Evolutionary conservation across 2,329 filamentous ascomycete species (phyloP).

Genomic region (Sarocladiaceae sp.): DNA sequence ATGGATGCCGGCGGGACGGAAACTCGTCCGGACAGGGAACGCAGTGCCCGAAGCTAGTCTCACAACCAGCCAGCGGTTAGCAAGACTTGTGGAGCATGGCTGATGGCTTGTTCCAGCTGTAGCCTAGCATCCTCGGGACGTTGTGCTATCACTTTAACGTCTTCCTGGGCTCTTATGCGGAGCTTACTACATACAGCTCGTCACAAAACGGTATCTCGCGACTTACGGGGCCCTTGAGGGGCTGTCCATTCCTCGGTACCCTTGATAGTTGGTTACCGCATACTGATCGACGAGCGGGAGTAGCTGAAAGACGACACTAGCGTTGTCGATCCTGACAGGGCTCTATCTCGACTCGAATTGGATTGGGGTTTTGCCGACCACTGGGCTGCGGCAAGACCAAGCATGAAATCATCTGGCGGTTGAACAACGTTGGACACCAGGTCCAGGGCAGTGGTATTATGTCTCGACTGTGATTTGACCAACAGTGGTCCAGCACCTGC

Average conservation of each 20-base stretch:
- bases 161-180: no score
- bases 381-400: not conserved
- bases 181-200: not conserved
- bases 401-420: not conserved
- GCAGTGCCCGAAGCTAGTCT: conserved; percentile 8
- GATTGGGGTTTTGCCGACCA: no score
- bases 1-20: not conserved
- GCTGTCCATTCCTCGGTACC: no score
- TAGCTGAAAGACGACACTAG: not conserved
- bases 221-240: no score
- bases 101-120: no score
- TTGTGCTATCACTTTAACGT: no score
- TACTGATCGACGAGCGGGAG: not conserved
- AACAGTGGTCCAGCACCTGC: no score
- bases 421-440: not conserved
- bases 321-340: conserved; percentile 4
- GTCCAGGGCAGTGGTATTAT: not conserved
- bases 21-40: conserved; percentile 3
- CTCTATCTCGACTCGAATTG: not conserved
- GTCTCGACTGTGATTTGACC: not conserved
- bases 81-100: no score
- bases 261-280: no score
- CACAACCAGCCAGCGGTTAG: not conserved
- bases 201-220: not conserved
- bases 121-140: no score